Base-by-base conservation (phyloP, 495 filamentous ascomycete genomes). In the Penicillium chermesinum region DNA sequence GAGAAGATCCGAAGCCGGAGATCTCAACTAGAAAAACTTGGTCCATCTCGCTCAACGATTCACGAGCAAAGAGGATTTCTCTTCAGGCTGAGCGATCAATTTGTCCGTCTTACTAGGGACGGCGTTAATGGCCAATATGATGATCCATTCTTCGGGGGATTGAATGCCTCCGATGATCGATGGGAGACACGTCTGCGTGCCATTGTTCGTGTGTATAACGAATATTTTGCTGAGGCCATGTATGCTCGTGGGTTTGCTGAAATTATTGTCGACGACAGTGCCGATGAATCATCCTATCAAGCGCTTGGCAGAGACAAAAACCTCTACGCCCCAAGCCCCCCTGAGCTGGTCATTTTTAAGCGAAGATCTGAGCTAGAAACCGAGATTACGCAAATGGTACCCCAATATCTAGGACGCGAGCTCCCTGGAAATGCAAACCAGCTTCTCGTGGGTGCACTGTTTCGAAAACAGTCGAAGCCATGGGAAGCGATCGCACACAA, bases 121-220 rank as follows among this genome's bases (percentile, higher is more conserved):
- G 71, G 80, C 6, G 55, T 75, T 7, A 71, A 78, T 42, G 85
- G 83, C 0, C 67, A 67, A 5, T 87, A 87, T 48, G 58, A 52
- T 15, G 64, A 78, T 48, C 33, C 53, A 0, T 87, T 86, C 57
- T 87, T 88, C 46, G 61, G 61, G 0, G 74, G 0, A 50, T 63
- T 19, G 17, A 57, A 4, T 15, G 41, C 12, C 18, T 7, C 6
- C 2, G 21, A 2, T 41, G 17, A 9, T 15, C 5, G 15, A 16
- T 36, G n/a, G 35, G 61, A 13, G 32, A 20, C 7, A 76, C 77
- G 80, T 8, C 63, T 88, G 7, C 75, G 86, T 8, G 82, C 85
- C 0, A 60, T 78, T 0, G 63, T 86, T 16, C 79, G 84, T 32
- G 73, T 80, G 25, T 53, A 79, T 15, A 81, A 80, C 46, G 58